Conservation (phyloP, 83 land plant genomes). For the Picea mariana region DNA sequence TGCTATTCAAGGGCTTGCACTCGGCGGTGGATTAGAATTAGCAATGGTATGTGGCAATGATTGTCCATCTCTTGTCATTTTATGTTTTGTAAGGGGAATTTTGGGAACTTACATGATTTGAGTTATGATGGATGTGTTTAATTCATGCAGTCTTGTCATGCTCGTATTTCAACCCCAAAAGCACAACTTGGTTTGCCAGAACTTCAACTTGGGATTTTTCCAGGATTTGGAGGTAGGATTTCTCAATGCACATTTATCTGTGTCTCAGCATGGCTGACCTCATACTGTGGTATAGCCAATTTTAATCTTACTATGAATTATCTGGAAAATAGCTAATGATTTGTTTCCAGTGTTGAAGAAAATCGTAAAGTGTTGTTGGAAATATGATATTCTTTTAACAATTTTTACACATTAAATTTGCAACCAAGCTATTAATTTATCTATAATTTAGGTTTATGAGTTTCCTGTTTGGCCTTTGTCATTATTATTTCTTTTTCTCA, state of each 20-base stretch:
- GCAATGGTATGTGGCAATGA: conserved; percentile 64
- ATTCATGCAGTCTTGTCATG: conserved; percentile 82
- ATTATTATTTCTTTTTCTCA: background rate
- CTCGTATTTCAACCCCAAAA: conserved; percentile 86
- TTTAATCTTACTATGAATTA: background rate
- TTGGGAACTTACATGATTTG: background rate
- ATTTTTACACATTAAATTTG: background rate
- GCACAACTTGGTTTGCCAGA: conserved; percentile 94
- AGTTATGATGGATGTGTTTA: background rate
- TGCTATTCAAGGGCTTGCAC: conserved; percentile 91
- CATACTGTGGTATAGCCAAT: background rate
- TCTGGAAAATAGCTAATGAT: background rate
- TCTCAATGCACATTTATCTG: background rate
- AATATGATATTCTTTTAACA: background rate
- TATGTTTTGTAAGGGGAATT: background rate
- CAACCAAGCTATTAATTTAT: background rate
- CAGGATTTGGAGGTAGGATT: conserved; percentile 89
- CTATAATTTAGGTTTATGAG: background rate
- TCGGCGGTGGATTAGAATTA: conserved; percentile 96
- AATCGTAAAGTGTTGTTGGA: background rate
- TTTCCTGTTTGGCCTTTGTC: background rate
- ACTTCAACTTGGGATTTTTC: conserved; percentile 91
- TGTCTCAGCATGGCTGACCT: background rate
- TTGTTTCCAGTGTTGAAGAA: background rate
- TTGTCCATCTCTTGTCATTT: background rate